Base-by-base conservation (phyloP, 352 stramenopile genomes). In the Pythium brassicae region DNA sequence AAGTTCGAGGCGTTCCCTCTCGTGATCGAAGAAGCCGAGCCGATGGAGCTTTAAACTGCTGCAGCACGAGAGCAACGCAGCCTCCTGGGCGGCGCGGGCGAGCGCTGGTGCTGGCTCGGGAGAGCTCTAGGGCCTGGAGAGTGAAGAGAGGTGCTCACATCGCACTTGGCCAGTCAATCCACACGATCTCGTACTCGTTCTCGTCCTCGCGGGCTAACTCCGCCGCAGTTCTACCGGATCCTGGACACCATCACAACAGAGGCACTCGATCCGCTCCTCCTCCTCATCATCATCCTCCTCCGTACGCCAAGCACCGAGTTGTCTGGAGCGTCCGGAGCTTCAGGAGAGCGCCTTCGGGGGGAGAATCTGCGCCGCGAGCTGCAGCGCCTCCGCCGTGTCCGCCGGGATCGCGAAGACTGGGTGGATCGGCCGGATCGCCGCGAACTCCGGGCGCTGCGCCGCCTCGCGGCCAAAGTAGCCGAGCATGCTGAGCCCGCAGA, bases 391-490 rank as follows among this genome's bases (percentile, higher is more conserved):
- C 15, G 97, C 84, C 34, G 98, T 67, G 69, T 97, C 86, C n/a
- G 85, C 69, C 7, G 96, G 96, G 27, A 99, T 83, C 7, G 96
- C 96, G 75, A 97, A 99, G 25, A 97, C 89, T 7, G 96, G 93
- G 64, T 99, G 92, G 53, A 99, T 95, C 42, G 88, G 69, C 49
- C 89, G 76, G 62, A 96, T 96, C 26, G 51, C 60, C 45, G 66
- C 69, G 52, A 86, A 87, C 47, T 89, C 71, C 0, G 76, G 72
- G 44, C 87, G 72, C 1, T 49, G 46, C 4, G 62, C 65, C 59
- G 83, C 73, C 51, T 88, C 83, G 20, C 72, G 68, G n/a, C 90
- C 71, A 65, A 97, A 97, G 66, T 96, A 94, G 8, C 91, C 91
- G 20, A 99, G 86, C 70, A 99, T 92, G 32, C 76, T 92, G 6